These are phyloP conservation scores for Lantana camara DNA, from an alignment of 257 asterid genomes.

Conservation along the genomic window DNA sequence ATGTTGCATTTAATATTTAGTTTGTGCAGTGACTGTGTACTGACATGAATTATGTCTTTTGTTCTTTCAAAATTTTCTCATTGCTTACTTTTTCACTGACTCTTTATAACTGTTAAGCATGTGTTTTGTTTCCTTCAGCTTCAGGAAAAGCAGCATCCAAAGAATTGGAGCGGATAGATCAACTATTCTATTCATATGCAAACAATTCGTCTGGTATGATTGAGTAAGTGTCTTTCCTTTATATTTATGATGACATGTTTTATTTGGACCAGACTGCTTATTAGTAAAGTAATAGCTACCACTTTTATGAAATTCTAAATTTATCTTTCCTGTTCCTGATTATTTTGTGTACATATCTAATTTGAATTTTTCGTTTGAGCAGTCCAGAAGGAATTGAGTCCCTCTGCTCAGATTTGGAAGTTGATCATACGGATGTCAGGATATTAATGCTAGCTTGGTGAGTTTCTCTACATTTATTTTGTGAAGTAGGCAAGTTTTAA, in stretches of 20 bases:
- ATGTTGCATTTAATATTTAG: neutral
- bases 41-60: neutral
- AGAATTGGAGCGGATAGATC: conserved; percentile 57
- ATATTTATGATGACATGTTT: neutral
- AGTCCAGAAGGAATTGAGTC: conserved; percentile 93
- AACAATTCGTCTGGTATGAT: conserved; percentile 52
- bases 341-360: conserved; percentile 14
- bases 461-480: conserved; percentile 26
- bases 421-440: conserved; percentile 80
- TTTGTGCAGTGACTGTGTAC: neutral
- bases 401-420: conserved; percentile 78
- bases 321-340: conserved; percentile 13
- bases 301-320: neutral
- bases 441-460: conserved; percentile 93
- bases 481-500: conserved; percentile 1
- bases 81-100: neutral
- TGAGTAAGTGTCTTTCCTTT: conserved; percentile 59
- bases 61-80: no score
- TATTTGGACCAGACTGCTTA: neutral
- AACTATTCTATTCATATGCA: conserved; percentile 56
- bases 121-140: conserved; percentile 45
- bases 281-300: neutral
- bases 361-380: conserved; percentile 30
- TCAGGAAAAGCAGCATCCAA: conserved; percentile 67
- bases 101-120: conserved; percentile 13